Evolutionary conservation across 495 filamentous ascomycete species (phyloP).

Genomic region (Xylaria cubensis): DNA sequence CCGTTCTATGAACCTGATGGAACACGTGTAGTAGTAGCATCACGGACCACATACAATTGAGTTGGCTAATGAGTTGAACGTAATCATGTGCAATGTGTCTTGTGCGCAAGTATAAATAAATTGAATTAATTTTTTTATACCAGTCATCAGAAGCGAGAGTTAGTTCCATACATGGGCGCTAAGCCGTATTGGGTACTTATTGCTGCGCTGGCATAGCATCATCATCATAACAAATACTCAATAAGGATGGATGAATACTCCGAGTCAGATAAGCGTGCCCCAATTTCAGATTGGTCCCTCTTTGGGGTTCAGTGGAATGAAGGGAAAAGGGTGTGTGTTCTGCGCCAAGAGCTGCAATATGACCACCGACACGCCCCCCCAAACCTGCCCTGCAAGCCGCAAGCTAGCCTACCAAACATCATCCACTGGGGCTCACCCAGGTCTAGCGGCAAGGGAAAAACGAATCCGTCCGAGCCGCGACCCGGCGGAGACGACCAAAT

Average conservation of each 20-base stretch:
- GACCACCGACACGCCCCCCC: slow-evolving; percentile 37
- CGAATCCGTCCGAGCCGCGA: slow-evolving; percentile 48
- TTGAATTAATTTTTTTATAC: background rate
- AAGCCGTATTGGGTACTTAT: slow-evolving; percentile 37
- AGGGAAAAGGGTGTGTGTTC: slow-evolving; percentile 23
- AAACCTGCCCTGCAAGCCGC: slow-evolving; percentile 36
- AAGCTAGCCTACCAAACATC: slow-evolving; percentile 38
- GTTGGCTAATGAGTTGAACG: background rate
- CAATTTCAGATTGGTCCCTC: slow-evolving; percentile 33
- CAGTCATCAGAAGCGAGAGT: slow-evolving; percentile 14
- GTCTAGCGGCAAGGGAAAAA: slow-evolving; percentile 42
- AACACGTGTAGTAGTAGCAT: background rate
- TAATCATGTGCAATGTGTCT: background rate
- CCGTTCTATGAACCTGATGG: background rate
- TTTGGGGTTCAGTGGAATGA: slow-evolving; percentile 31
- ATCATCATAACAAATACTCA: slow-evolving; percentile 26
- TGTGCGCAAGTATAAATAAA: background rate
- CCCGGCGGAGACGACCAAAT: slow-evolving; percentile 45
- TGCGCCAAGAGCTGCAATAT: slow-evolving; percentile 41
- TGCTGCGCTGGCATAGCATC: slow-evolving; percentile 27
- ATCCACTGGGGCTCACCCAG: slow-evolving; percentile 40
- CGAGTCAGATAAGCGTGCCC: slow-evolving; percentile 44
- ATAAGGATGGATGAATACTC: slow-evolving; percentile 37
- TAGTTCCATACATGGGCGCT: slow-evolving; percentile 11
- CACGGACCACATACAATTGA: background rate